A percentile compares a stretch with the other conserved stretches of the same genome.
Evolutionary conservation across 352 stramenopile species (phyloP).

Genomic region (Globisporangium viniferum): DNA sequence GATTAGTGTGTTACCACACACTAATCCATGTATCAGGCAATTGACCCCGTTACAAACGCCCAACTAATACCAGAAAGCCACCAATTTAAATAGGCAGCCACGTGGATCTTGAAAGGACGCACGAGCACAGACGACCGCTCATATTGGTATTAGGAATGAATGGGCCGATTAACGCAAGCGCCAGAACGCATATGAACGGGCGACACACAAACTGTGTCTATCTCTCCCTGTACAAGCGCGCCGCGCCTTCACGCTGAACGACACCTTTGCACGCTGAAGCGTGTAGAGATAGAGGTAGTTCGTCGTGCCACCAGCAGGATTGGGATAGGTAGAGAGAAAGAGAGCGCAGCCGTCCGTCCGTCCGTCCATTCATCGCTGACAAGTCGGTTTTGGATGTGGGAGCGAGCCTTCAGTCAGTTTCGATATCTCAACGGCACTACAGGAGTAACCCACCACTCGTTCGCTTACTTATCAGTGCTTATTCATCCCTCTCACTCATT

Average conservation of each 20-base stretch:
- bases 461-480: not conserved
- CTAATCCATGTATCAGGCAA: too few relatives aligned
- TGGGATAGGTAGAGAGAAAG: not conserved
- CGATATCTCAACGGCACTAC: not conserved
- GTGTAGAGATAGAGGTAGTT: not conserved
- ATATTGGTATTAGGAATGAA: not conserved
- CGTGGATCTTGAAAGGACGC: conserved; percentile 5
- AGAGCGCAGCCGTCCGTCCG: not conserved
- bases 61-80: too few relatives aligned
- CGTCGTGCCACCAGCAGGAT: not conserved
- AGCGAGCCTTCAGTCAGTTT: not conserved
- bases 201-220: not conserved
- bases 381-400: not conserved
- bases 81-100: too few relatives aligned
- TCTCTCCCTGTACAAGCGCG: not conserved
- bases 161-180: not conserved
- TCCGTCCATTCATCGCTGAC: not conserved
- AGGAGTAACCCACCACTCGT: not conserved
- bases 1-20: too few relatives aligned
- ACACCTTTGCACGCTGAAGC: not conserved
- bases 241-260: not conserved
- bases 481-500: not conserved
- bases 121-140: not conserved
- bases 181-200: not conserved
- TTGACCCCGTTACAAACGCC: too few relatives aligned